Evolutionary conservation across 1,284 basidiomycete genomes (phyloP).

Genomic region (Ceratobasidium papillatum): DNA sequence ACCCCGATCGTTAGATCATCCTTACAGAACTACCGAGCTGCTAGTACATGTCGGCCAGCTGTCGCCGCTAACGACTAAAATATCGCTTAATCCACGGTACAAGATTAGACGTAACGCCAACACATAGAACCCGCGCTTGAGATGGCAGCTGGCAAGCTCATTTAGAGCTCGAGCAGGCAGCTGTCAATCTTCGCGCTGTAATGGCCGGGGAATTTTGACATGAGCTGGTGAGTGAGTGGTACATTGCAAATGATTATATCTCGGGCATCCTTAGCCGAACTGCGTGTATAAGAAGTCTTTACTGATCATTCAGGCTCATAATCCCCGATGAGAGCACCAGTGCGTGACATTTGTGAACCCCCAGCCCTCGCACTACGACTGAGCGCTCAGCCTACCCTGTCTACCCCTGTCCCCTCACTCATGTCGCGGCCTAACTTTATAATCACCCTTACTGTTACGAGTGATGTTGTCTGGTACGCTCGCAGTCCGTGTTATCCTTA

Average conservation of each 20-base stretch:
- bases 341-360: neutral
- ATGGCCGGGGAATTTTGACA: neutral
- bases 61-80: neutral
- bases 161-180: too few relatives aligned
- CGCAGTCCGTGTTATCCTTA: neutral
- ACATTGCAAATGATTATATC: conserved; percentile 1
- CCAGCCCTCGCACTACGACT: neutral
- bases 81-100: too few relatives aligned
- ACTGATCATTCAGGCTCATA: neutral
- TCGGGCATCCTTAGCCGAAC: conserved; percentile 20
- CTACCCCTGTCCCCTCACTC: neutral
- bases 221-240: too few relatives aligned
- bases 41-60: neutral
- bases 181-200: too few relatives aligned
- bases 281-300: conserved; percentile 8
- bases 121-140: too few relatives aligned
- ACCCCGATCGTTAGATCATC: neutral
- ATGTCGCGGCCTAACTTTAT: neutral
- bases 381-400: neutral
- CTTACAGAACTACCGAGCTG: neutral
- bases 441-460: conserved; percentile 1
- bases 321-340: neutral
- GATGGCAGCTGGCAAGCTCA: too few relatives aligned
- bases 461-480: conserved; percentile 22
- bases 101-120: too few relatives aligned